phyloP scores from a whole-genome alignment of 805 yeast genomes.

The Ogataea nonfermentans region DNA sequence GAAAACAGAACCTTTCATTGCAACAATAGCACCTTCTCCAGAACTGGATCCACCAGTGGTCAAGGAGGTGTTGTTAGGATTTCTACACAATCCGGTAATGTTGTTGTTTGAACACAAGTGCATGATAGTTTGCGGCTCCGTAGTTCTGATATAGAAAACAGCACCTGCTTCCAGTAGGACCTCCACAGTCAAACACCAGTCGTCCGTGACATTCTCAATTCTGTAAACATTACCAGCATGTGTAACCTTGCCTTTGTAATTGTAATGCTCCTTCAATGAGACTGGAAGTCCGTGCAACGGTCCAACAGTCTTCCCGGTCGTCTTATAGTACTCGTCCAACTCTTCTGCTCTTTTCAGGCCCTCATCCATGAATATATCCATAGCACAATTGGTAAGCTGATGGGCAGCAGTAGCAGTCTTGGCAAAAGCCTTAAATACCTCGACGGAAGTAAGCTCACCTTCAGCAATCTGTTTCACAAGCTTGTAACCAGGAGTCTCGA shows the following conservation, averaged over 20 bases:
- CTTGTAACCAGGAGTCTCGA: constrained; percentile 37
- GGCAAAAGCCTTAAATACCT: constrained; percentile 46
- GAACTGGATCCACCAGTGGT: constrained; percentile 13
- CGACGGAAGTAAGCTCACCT: constrained; percentile 42
- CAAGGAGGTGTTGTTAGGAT: constrained; percentile 8
- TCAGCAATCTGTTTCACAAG: constrained; percentile 37
- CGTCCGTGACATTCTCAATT: constrained; percentile 39
- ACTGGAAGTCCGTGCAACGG: constrained; percentile 66
- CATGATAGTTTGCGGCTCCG: constrained; percentile 9
- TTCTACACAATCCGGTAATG: constrained; percentile 9
- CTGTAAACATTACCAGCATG: constrained; percentile 47
- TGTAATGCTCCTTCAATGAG: constrained; percentile 58
- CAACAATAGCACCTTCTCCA: constrained; percentile 9
- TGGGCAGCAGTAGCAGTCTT: constrained; percentile 49
- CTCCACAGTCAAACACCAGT: constrained; percentile 42
- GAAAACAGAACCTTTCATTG: constrained; percentile 9
- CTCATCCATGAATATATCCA: constrained; percentile 46
- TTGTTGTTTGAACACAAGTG: constrained; percentile 10
- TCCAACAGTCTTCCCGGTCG: constrained; percentile 48
- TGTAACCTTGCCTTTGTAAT: constrained; percentile 49
- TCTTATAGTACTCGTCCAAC: constrained; percentile 47
- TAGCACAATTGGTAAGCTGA: constrained; percentile 48
- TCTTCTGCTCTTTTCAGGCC: constrained; percentile 48
- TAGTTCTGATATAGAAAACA: constrained; percentile 8
- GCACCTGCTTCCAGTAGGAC: constrained; percentile 38